Conservation (phyloP, 169 alveolate species). For the Plasmodium falciparum region DNA sequence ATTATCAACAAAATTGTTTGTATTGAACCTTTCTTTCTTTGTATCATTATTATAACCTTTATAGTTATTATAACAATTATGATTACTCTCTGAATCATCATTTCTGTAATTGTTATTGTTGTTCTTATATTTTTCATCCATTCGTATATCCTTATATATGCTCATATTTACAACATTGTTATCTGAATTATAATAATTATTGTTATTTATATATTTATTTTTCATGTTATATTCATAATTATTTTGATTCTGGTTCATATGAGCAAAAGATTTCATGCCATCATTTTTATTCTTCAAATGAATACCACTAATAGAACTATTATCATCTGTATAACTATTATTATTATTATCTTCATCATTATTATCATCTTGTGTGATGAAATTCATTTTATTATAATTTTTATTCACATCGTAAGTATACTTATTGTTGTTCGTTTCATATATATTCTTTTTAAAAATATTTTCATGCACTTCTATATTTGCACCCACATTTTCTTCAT, state of each 20-base stretch:
- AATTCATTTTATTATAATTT: conserved; percentile 15
- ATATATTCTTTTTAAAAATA: conserved; percentile 13
- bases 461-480: conserved; percentile 19
- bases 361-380: conserved; percentile 6
- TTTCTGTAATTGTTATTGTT: background rate
- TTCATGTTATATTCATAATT: conserved; percentile 28
- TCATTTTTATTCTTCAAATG: conserved; percentile 24
- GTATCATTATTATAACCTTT: background rate
- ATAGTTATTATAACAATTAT: background rate
- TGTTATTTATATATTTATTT: conserved; percentile 14
- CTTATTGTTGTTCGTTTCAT: conserved; percentile 15
- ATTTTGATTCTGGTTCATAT: conserved; percentile 15
- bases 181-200: background rate
- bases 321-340: conserved; percentile 14
- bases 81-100: background rate
- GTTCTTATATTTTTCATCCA: conserved; percentile 19
- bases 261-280: conserved; percentile 16
- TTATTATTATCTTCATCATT: conserved; percentile 5
- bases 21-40: conserved; percentile 21
- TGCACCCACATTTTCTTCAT: conserved; percentile 7
- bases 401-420: conserved; percentile 18
- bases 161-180: conserved; percentile 23
- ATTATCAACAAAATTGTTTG: conserved; percentile 22
- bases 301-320: background rate
- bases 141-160: conserved; percentile 44